Evolutionary conservation across 2,329 filamentous ascomycete species (phyloP).

Genomic region (Madurella mycetomatis): DNA sequence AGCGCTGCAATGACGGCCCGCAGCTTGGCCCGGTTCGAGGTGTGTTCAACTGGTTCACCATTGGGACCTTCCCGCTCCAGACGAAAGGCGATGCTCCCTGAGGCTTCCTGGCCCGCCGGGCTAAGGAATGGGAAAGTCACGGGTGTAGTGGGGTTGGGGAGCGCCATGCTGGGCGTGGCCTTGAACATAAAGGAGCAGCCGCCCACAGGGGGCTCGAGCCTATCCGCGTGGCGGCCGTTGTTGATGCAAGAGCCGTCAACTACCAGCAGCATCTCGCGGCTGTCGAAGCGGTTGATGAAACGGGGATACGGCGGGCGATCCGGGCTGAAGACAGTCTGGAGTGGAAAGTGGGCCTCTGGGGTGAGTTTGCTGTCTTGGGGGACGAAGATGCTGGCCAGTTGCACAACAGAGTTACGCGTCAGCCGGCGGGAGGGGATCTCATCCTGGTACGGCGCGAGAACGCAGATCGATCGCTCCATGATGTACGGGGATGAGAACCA

Average conservation of each 20-base stretch:
- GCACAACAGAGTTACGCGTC: background rate
- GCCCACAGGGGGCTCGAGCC: conserved; percentile 16
- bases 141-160: background rate
- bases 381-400: conserved; percentile 27
- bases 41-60: conserved; percentile 32
- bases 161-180: background rate
- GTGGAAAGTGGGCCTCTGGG: conserved; percentile 32
- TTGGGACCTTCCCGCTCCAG: conserved; percentile 36
- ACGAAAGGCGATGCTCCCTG: conserved; percentile 29
- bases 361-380: conserved; percentile 26
- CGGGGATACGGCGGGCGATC: conserved; percentile 28
- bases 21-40: conserved; percentile 44
- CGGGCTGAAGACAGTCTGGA: conserved; percentile 26
- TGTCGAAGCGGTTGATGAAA: conserved; percentile 34
- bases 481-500: background rate
- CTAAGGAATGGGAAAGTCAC: conserved; percentile 3
- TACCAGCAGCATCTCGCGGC: conserved; percentile 37
- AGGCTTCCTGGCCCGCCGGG: background rate
- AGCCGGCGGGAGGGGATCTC: background rate
- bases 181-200: conserved; percentile 33
- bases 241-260: conserved; percentile 39
- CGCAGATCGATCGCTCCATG: background rate
- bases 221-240: conserved; percentile 30
- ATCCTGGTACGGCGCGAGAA: background rate
- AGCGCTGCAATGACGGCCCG: conserved; percentile 44